Evolutionary conservation across 139 green algal genomes (phyloP).

Genomic region (Coccomyxa sp.): DNA sequence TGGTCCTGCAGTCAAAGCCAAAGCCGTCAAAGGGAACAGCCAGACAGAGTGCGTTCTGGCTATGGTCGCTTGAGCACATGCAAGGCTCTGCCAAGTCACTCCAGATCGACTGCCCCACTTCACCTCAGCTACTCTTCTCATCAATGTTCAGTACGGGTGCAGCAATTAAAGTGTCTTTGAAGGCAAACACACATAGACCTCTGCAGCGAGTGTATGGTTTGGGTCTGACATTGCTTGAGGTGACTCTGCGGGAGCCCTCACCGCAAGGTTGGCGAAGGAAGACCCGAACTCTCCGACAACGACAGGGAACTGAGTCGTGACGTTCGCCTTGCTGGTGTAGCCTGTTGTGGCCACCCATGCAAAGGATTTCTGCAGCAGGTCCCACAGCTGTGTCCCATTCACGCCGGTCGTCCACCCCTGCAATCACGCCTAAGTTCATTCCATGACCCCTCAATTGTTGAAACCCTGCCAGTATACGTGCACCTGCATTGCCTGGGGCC

Average conservation of each 20-base stretch:
- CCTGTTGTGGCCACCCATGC: not conserved
- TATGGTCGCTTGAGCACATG: no score
- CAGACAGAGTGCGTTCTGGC: no score
- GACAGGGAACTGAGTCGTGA: conserved; percentile 18
- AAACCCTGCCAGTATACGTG: no score
- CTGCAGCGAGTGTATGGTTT: no score
- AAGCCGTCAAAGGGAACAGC: no score
- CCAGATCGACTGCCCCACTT: no score
- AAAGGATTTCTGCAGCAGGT: not conserved
- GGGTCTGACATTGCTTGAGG: no score
- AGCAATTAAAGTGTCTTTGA: no score
- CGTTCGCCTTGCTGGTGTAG: conserved; percentile 1
- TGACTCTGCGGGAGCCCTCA: not conserved
- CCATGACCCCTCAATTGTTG: not conserved
- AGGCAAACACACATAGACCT: no score
- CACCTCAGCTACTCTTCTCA: not conserved
- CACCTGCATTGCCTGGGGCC: no score
- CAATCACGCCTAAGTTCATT: not conserved
- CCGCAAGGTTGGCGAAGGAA: conserved; percentile 3
- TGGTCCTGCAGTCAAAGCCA: no score
- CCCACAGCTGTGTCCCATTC: not conserved
- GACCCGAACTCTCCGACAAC: conserved; percentile 33
- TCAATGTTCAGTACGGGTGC: not conserved
- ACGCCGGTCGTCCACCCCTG: not conserved
- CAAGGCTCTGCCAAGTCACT: no score